A percentile compares a stretch with the other conserved stretches of the same genome.
These are phyloP conservation scores for Aurinia saxatilis DNA, from an alignment of 345 rosid genomes.

Conservation along the genomic window DNA sequence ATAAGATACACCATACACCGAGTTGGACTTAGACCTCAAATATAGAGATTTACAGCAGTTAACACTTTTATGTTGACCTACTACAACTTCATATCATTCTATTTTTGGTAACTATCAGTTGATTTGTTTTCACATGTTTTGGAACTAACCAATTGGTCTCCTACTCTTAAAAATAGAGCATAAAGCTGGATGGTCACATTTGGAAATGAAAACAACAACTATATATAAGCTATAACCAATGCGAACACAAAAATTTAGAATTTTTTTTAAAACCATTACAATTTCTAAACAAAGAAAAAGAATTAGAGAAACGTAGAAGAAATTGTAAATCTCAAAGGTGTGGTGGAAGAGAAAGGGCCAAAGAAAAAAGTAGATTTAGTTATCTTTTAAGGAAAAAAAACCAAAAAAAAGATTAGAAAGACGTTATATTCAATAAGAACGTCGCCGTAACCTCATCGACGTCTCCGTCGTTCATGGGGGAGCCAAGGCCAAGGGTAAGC, in stretches of 20 bases:
- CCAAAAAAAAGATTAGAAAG: too few relatives aligned
- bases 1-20: neutral
- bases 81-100: neutral
- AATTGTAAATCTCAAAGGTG: constrained; percentile 6
- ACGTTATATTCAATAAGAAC: neutral
- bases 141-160: neutral
- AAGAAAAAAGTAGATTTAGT: neutral
- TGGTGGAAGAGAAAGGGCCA: neutral
- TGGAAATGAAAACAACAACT: neutral
- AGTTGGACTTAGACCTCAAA: neutral
- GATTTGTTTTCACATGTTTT: constrained; percentile 10
- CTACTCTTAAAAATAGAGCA: constrained; percentile 22
- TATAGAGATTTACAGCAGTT: neutral
- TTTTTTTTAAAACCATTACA: neutral
- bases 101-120: constrained; percentile 8
- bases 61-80: neutral
- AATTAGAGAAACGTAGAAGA: neutral
- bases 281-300: neutral
- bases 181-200: constrained; percentile 21
- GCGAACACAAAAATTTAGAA: constrained; percentile 20
- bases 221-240: constrained; percentile 19
- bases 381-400: neutral
- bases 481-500: constrained; percentile 34
- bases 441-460: constrained; percentile 11
- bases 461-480: constrained; percentile 48